phyloP scores from a whole-genome alignment of 2,329 filamentous ascomycete species.

The Zymoseptoria crescenta region DNA sequence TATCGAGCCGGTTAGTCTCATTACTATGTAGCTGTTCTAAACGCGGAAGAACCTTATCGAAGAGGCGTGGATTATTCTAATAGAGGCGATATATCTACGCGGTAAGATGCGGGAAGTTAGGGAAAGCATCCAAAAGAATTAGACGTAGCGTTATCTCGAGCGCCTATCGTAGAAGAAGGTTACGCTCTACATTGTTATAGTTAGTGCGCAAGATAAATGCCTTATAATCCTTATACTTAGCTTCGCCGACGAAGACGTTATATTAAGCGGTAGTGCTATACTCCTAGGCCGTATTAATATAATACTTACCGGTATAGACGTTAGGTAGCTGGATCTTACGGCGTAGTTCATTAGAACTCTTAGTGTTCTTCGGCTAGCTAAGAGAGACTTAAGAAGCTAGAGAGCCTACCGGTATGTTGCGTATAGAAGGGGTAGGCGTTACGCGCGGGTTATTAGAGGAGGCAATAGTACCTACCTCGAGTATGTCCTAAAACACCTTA shows the following conservation, averaged over 20 bases:
- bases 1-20: not conserved
- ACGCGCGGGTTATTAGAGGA: not conserved
- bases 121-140: not conserved
- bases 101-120: not conserved
- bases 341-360: not conserved
- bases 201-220: not conserved
- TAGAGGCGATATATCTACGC: not conserved
- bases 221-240: not conserved
- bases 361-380: too few species aligned
- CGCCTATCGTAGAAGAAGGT: not conserved
- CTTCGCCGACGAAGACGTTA: not conserved
- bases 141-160: not conserved
- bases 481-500: not conserved
- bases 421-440: too few species aligned
- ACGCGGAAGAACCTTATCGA: not conserved
- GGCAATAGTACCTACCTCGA: not conserved
- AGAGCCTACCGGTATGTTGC: not conserved
- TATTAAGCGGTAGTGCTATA: not conserved
- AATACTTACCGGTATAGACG: not conserved
- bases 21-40: not conserved
- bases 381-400: not conserved
- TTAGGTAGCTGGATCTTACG: not conserved
- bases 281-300: not conserved
- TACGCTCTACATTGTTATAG: not conserved
- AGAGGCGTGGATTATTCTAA: not conserved